Evolutionary conservation across 192 early-diverging fungal species (phyloP), one percentile per base, ranked within the genome.

Genomic region (Phlyctochytrium arcticum): DNA sequence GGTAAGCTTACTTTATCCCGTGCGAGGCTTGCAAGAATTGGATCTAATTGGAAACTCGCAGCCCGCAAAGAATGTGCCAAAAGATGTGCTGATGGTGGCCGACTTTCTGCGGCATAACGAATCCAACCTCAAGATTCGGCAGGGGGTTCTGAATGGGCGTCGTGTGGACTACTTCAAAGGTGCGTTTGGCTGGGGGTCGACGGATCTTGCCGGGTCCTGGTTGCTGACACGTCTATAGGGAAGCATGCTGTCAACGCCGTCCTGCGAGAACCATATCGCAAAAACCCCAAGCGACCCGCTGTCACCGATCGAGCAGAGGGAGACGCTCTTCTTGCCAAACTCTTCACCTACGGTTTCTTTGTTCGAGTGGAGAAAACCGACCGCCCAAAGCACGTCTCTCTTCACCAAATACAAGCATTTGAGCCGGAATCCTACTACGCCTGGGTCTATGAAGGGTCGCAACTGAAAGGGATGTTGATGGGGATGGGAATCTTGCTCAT

Each of bases 121-220:
- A 33, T 88, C 89, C 0, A 82, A 89, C 31, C 67, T 96, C 54
- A 91, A 86, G 57, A 78, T 87, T 44, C 83, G 90, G 71, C 85
- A 92, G 68, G 96, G 96, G 39, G 84, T 92, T 35, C 77, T 96
- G 32, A 90, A 93, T 65, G 96, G 93, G 21, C 85, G 86, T 21
- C 79, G 94, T 46, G 89, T 95, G n/a, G 91, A 92, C 36, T 96
- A 88, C 72, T 94, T 96, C 73, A 93, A 95, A 78, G 89, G 90
- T 89, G 50, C 23, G 19, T 53, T 4, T 15, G 19, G 19, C 39
- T 42, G 21, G 2, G 39, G 12, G 2, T 44, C 2, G 12, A 19
- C 21, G 12, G 15, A 1, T 0, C 39, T 19, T 44, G 39, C 39
- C 50, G 1, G 12, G 12, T 53, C 15, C 32, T 24, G 17, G 30